Percentiles rank a stretch among this genome's conserved stretches.
Conservation (phyloP, 768 basidiomycete genomes). For the Rickenella mellea region DNA sequence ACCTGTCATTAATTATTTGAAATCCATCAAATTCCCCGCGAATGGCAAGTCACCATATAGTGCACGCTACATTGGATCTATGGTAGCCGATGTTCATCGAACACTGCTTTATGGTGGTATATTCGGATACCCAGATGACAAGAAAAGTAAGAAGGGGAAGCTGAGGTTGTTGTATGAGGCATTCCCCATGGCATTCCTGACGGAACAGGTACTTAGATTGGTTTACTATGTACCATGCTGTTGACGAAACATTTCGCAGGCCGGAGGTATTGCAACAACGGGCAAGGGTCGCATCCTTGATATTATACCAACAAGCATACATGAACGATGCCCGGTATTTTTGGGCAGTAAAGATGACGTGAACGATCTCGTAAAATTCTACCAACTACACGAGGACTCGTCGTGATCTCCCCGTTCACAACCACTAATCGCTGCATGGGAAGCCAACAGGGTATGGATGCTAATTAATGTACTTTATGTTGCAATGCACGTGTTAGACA, state of each 20-base stretch:
- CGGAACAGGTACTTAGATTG: slow-evolving; percentile 64
- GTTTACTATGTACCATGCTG: neutral
- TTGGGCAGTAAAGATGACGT: slow-evolving; percentile 93
- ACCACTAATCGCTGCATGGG: too few relatives aligned
- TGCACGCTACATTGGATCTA: slow-evolving; percentile 91
- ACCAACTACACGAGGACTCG: too few relatives aligned
- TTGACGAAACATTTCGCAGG: slow-evolving; percentile 34
- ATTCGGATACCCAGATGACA: slow-evolving; percentile 96
- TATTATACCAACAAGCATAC: slow-evolving; percentile 76
- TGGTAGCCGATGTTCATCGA: slow-evolving; percentile 98
- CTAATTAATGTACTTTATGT: too few relatives aligned
- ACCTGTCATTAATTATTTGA: slow-evolving; percentile 73
- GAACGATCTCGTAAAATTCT: slow-evolving; percentile 80
- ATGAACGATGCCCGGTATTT: slow-evolving; percentile 90
- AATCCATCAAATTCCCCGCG: slow-evolving; percentile 85
- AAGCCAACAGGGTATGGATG: too few relatives aligned
- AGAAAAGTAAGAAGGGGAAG: slow-evolving; percentile 95
- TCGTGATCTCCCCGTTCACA: too few relatives aligned
- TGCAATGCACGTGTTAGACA: too few relatives aligned
- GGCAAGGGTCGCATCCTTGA: slow-evolving; percentile 92
- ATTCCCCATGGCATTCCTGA: slow-evolving; percentile 95
- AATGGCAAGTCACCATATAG: slow-evolving; percentile 78
- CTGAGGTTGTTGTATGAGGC: slow-evolving; percentile 92
- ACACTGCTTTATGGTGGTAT: slow-evolving; percentile 97
- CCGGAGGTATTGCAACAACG: slow-evolving; percentile 94